Evolutionary conservation across 1,139 yeast species (phyloP), one percentile per base, ranked within the genome.

Genomic region (Yamadazyma diospyri): DNA sequence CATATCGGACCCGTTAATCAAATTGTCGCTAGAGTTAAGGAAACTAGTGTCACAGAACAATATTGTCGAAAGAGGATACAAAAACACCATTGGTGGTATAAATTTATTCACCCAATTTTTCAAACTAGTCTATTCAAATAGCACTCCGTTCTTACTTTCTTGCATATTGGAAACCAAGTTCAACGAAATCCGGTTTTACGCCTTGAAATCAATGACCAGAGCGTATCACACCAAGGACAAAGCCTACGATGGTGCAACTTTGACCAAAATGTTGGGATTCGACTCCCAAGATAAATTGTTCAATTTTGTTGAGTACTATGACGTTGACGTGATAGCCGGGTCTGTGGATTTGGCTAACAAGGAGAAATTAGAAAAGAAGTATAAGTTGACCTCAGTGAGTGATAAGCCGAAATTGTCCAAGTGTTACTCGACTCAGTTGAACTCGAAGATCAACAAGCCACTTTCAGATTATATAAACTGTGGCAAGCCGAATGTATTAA

Each of bases 111-210:
- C 70, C 3, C 72, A 74, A 34, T 84, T 88, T 50, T 92, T 94
- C 57, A 59, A 72, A 34, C 51, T 73, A 7, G 70, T 74, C 13
- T 67, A 69, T 24, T 57, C 65, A 6, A 57, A 62, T 2, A 48
- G 50, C 16, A 77, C 87, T 0, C 94, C 96, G 1, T 74, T 81
- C 37, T 60, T 89, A 23, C 58, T 86, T 55, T 70, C 87, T 0
- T 88, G 94, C 41, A 61, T 92, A 26, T 57, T 87, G 19, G 97
- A 92, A 51, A 78, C 82, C 4, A 89, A 84, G 45, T 78, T 87
- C 50, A 84, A 84, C 47, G 92, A 83, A 39, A 69, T 89, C 5
- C 62, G 98, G 28, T 78, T 84, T 47, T 78, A 80, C 48, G 89
- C 94, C 0, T 54, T 89, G 37, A 78, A 75, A 46, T 67, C 88